Evolutionary conservation across 345 rosid species (phyloP), one percentile per base, ranked within the genome.

Genomic region (Eucalyptus decipiens): DNA sequence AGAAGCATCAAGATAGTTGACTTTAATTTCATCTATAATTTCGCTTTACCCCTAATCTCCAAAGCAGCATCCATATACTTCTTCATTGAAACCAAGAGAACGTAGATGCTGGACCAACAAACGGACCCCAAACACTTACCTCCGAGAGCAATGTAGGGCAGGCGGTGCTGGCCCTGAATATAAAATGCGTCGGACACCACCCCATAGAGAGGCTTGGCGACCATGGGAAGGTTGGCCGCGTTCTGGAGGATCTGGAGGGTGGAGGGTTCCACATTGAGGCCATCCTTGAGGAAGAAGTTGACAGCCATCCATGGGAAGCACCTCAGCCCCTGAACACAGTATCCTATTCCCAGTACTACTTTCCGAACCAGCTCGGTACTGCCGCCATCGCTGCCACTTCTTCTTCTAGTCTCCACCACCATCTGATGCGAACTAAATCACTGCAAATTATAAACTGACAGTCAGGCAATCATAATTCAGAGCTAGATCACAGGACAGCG

Each of bases 141-240:
- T 32, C 99, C 99, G 62, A 97, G 51, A 48, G 99, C 99, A 89
- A 97, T 95, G 91, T 97, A 97, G 23, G 99, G 99, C 92, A 97
- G 58, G 60, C 99, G 97, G 87, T 95, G 99, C 91, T 97, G 98
- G 91, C 96, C 97, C 49, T 89, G 90, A 90, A 96, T 87, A 90
- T 95, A 97, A 40, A 97, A 94, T 12, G 97, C 93, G 76, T 97
- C 99, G 2, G 99, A 97, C 30, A 97, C 86, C 86, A 97, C 87
- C 32, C 99, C 98, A 87, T 95, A 95, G 67, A 97, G 52, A 17
- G 99, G 99, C 90, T 97, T 97, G 16, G 95, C 97, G 21, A 97
- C 96, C 98, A 96, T 96, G 52, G 99, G 99, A 52, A 97, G 95
- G 93, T 97, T 97, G 11, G 95, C 97, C 3, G 98, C 95, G 90